Percentiles rank a stretch among this genome's conserved stretches.
These are phyloP conservation scores for Leccinum sublutescens DNA, from an alignment of 768 basidiomycete species.

Conservation along the genomic window DNA sequence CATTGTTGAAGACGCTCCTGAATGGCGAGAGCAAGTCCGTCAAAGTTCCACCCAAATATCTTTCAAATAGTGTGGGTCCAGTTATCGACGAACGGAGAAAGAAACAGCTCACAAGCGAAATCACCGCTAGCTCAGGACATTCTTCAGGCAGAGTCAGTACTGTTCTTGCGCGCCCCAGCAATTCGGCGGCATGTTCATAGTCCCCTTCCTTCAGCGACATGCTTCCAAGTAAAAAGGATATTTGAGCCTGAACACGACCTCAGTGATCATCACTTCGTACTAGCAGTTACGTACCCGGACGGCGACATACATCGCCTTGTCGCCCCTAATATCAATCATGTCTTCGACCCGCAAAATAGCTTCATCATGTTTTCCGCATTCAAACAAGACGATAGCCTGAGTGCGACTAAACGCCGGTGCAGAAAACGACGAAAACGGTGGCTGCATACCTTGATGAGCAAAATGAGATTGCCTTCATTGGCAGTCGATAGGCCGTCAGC, in stretches of 20 bases:
- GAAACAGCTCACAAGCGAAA: slow-evolving; percentile 11
- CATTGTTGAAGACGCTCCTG: not conserved
- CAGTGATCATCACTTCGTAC: not conserved
- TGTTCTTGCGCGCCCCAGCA: not conserved
- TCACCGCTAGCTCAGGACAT: not conserved
- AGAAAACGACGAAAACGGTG: fast-evolving
- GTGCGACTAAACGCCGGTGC: not conserved
- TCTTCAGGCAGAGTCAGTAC: not conserved
- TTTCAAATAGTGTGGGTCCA: not conserved
- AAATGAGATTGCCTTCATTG: slow-evolving; percentile 8
- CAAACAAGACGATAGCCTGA: slow-evolving; percentile 9
- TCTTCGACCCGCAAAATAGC: slow-evolving; percentile 10
- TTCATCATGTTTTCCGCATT: slow-evolving; percentile 2
- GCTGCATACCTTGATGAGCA: slow-evolving; percentile 11
- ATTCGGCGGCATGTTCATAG: not conserved
- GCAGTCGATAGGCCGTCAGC: not conserved
- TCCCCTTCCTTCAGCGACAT: not conserved
- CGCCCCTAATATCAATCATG: not conserved
- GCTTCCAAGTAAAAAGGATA: not conserved
- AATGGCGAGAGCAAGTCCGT: not conserved
- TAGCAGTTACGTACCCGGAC: not conserved
- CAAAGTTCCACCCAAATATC: slow-evolving; percentile 18
- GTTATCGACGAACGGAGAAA: fast-evolving
- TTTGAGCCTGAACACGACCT: slow-evolving; percentile 4
- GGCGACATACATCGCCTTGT: not conserved